phyloP scores from a whole-genome alignment of 148 eudicot genomes.

The Vaccinium corymbosum region DNA sequence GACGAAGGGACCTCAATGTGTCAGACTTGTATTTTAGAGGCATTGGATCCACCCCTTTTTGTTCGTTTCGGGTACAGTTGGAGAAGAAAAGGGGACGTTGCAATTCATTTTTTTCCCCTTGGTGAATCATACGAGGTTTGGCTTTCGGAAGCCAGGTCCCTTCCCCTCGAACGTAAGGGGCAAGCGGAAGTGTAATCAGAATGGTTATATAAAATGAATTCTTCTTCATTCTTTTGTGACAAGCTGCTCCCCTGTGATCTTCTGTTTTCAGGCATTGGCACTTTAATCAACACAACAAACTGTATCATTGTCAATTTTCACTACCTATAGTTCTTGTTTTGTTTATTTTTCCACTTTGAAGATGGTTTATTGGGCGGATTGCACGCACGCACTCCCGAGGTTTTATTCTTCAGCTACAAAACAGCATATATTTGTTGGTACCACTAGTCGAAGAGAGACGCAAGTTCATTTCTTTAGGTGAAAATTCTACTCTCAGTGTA shows the following conservation, averaged over 20 bases:
- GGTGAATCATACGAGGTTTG: not conserved
- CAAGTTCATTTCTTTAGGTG: not conserved
- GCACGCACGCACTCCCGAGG: not conserved
- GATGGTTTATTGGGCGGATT: not conserved
- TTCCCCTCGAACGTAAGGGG: conserved; percentile 10
- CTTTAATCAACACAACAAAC: not conserved
- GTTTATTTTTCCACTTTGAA: not conserved
- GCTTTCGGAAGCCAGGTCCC: not conserved
- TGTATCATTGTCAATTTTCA: not conserved
- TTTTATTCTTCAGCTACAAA: not conserved
- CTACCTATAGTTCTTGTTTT: not conserved
- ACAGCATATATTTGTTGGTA: not conserved
- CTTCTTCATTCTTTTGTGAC: not conserved
- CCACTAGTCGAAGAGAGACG: not conserved
- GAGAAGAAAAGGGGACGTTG: not conserved
- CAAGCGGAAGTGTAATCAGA: conserved; percentile 6
- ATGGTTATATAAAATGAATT: conserved; percentile 14
- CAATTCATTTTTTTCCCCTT: conserved; percentile 7
- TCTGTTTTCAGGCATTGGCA: not conserved
- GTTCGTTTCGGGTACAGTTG: conserved; percentile 3
- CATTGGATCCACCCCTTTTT: not conserved
- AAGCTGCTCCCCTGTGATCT: too few relatives aligned
- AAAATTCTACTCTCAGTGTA: too few relatives aligned
- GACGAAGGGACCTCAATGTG: conserved; percentile 10
- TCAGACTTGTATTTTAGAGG: conserved; percentile 17